phyloP scores from a whole-genome alignment of 352 stramenopile species.

The Thalassiosira hispida region DNA sequence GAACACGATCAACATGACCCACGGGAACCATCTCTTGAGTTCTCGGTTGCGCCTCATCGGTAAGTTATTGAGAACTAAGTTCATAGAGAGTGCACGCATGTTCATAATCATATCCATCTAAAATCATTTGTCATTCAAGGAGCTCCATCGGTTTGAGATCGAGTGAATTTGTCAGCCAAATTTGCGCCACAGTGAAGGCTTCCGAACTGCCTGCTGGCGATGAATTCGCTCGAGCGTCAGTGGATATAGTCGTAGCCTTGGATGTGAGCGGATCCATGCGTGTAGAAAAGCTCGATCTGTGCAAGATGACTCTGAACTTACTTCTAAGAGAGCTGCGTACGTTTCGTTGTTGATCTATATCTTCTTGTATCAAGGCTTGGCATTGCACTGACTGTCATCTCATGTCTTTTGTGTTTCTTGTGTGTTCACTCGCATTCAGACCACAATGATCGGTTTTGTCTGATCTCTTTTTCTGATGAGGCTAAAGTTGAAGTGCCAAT shows the following conservation, averaged over 20 bases:
- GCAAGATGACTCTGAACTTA: slow-evolving; percentile 78
- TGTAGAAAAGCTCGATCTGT: slow-evolving; percentile 75
- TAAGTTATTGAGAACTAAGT: too few species aligned
- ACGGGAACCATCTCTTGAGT: slow-evolving; percentile 23
- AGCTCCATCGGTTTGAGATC: slow-evolving; percentile 46
- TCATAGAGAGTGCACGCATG: slow-evolving; percentile 22
- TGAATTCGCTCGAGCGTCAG: slow-evolving; percentile 48
- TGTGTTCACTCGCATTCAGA: too few species aligned
- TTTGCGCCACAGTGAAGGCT: slow-evolving; percentile 57
- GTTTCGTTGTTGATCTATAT: too few species aligned
- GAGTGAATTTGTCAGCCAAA: slow-evolving; percentile 43
- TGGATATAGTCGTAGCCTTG: slow-evolving; percentile 81
- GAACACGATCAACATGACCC: slow-evolving; percentile 24
- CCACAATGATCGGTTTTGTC: slow-evolving; percentile 71
- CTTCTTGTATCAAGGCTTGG: too few species aligned
- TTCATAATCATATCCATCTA: slow-evolving; percentile 31
- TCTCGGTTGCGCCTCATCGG: slow-evolving; percentile 9
- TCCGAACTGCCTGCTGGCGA: slow-evolving; percentile 43
- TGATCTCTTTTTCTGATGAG: slow-evolving; percentile 77
- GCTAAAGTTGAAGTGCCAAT: slow-evolving; percentile 66
- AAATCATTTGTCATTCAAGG: too few species aligned
- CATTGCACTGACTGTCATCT: too few species aligned
- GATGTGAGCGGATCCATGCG: slow-evolving; percentile 76
- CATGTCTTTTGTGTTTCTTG: too few species aligned
- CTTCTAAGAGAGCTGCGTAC: slow-evolving; percentile 69